These are phyloP conservation scores for Fusarium chlamydosporum DNA, from an alignment of 2,329 filamentous ascomycete species.

Conservation along the genomic window DNA sequence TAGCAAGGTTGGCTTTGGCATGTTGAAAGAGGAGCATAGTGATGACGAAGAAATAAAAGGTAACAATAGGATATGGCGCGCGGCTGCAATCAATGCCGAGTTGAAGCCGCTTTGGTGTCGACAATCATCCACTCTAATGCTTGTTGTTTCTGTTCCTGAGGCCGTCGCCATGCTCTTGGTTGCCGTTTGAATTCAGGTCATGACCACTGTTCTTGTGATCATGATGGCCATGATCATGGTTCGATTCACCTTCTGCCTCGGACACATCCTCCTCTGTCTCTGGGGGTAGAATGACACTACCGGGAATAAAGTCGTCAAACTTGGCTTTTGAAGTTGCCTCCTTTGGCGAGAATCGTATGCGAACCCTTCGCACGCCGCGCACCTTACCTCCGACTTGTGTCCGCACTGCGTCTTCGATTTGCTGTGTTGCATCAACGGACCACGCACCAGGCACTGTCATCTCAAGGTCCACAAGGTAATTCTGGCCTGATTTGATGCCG, in stretches of 20 bases:
- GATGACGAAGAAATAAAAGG: slow-evolving; percentile 8
- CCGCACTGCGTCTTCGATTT: slow-evolving; percentile 81
- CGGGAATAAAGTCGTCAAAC: slow-evolving; percentile 84
- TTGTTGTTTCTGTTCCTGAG: slow-evolving; percentile 53
- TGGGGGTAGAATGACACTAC: slow-evolving; percentile 74
- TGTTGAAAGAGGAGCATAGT: slow-evolving; percentile 1
- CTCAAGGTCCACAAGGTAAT: slow-evolving; percentile 93
- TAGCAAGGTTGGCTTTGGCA: slow-evolving; percentile 17
- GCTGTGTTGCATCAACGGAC: slow-evolving; percentile 78
- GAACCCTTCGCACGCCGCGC: slow-evolving; percentile 85
- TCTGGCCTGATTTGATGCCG: slow-evolving; percentile 95
- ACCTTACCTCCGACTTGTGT: slow-evolving; percentile 81
- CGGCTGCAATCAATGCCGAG: slow-evolving; percentile 14
- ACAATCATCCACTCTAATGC: slow-evolving; percentile 41
- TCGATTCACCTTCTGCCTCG: slow-evolving; percentile 47
- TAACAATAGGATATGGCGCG: slow-evolving; percentile 14
- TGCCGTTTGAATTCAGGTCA: slow-evolving; percentile 32
- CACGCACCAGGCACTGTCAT: slow-evolving; percentile 82
- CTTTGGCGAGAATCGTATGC: slow-evolving; percentile 84
- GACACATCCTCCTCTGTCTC: slow-evolving; percentile 65
- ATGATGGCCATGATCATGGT: slow-evolving; percentile 58
- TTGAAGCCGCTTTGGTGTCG: slow-evolving; percentile 12
- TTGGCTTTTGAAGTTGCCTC: slow-evolving; percentile 69
- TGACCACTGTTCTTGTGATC: slow-evolving; percentile 52
- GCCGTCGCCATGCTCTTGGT: slow-evolving; percentile 43